Conservation (phyloP, 768 basidiomycete genomes). For the Strobilomyces echinocephalus region DNA sequence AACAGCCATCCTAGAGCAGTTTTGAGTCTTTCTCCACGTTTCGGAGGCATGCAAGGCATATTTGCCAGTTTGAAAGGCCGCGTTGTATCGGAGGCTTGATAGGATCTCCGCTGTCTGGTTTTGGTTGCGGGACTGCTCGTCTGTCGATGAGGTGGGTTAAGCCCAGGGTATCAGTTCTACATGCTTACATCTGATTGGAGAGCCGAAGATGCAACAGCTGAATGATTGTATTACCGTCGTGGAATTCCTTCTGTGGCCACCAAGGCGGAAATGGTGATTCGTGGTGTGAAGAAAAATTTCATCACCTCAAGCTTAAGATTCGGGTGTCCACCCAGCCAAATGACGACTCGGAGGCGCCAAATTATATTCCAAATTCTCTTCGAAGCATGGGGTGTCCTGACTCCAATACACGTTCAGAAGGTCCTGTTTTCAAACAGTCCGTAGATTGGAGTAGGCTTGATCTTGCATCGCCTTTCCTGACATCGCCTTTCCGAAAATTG, state of each 20-base stretch:
- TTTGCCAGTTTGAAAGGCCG: slow-evolving; percentile 21
- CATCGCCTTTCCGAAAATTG: not conserved
- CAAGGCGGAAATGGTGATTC: slow-evolving; percentile 11
- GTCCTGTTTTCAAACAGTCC: not conserved
- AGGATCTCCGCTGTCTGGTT: slow-evolving; percentile 26
- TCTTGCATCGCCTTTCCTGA: not conserved
- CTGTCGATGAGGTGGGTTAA: slow-evolving; percentile 5
- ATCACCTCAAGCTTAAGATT: not conserved
- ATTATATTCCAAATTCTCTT: not conserved
- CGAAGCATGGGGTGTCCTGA: not conserved
- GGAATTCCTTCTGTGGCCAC: not conserved
- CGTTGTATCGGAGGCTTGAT: slow-evolving; percentile 15
- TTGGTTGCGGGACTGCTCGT: slow-evolving; percentile 12
- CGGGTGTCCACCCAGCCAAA: not conserved
- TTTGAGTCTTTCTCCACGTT: slow-evolving; percentile 23
- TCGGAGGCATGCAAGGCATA: slow-evolving; percentile 22
- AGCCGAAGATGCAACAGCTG: not conserved
- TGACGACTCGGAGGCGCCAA: not conserved
- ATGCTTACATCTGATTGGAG: slow-evolving; percentile 8
- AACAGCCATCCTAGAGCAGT: slow-evolving; percentile 8
- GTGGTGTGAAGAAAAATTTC: not conserved
- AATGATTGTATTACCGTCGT: slow-evolving; percentile 3
- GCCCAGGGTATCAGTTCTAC: slow-evolving; percentile 15
- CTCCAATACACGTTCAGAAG: not conserved
- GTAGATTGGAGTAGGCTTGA: not conserved